Evolutionary conservation across 192 early-diverging fungal genomes (phyloP).

Genomic region (Coemansia sp.): DNA sequence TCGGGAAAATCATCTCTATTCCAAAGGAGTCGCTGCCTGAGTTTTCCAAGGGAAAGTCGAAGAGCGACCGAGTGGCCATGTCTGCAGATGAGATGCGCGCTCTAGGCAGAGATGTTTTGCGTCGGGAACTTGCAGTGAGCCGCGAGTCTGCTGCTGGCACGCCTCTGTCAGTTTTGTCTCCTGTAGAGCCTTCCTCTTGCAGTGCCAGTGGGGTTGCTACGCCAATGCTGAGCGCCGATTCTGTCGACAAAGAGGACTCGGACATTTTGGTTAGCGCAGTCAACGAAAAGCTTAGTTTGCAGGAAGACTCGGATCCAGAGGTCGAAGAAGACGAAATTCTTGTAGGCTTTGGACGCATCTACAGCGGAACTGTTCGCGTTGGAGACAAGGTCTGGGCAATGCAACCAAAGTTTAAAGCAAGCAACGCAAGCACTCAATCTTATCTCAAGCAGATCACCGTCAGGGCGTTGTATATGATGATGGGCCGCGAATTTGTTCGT

Average conservation of each 20-base stretch:
- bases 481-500: slow-evolving; percentile 91
- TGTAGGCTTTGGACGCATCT: slow-evolving; percentile 93
- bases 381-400: slow-evolving; percentile 88
- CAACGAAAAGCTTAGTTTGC: slow-evolving; percentile 28
- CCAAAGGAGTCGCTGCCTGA: slow-evolving; percentile 73
- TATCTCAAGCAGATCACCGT: slow-evolving; percentile 75
- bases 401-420: slow-evolving; percentile 91
- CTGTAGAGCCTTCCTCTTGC: slow-evolving; percentile 17
- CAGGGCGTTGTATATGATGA: slow-evolving; percentile 86
- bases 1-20: slow-evolving; percentile 94
- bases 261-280: slow-evolving; percentile 38
- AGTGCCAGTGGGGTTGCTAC: slow-evolving; percentile 34
- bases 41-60: slow-evolving; percentile 21
- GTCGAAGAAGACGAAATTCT: slow-evolving; percentile 63
- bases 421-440: slow-evolving; percentile 46
- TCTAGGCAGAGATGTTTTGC: slow-evolving; percentile 59
- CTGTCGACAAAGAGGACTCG: neutral
- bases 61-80: slow-evolving; percentile 67
- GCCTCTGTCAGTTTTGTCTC: slow-evolving; percentile 18
- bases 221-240: slow-evolving; percentile 11
- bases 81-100: slow-evolving; percentile 91
- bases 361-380: slow-evolving; percentile 83
- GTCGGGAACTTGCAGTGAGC: slow-evolving; percentile 44
- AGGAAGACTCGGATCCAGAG: slow-evolving; percentile 23
- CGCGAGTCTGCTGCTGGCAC: slow-evolving; percentile 34